Percentiles rank a stretch among this genome's conserved stretches.
These are phyloP conservation scores for Apophysomyces trapeziformis DNA, from an alignment of 371 early-diverging fungal genomes.

Conservation along the genomic window DNA sequence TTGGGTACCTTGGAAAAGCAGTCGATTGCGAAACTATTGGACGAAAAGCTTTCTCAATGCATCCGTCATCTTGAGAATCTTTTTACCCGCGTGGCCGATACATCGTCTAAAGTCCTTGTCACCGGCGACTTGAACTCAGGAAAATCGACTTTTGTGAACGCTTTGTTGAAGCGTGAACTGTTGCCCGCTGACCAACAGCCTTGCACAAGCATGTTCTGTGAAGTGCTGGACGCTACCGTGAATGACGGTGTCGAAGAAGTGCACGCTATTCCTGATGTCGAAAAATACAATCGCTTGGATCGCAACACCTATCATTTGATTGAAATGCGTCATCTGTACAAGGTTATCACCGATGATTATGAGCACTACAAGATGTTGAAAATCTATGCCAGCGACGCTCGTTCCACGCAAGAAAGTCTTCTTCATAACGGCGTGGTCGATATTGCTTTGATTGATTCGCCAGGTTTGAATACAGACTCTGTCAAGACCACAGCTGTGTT, in stretches of 20 bases:
- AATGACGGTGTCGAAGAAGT: slow-evolving; percentile 88
- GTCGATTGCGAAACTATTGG: slow-evolving; percentile 72
- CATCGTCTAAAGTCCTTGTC: slow-evolving; percentile 90
- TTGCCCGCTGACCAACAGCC: slow-evolving; percentile 97
- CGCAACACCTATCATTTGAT: slow-evolving; percentile 75
- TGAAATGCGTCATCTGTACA: slow-evolving; percentile 63
- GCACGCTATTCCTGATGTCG: slow-evolving; percentile 80
- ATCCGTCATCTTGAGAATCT: slow-evolving; percentile 82
- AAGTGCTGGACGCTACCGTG: slow-evolving; percentile 87
- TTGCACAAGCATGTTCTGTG: slow-evolving; percentile 92
- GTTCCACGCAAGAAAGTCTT: slow-evolving; percentile 67
- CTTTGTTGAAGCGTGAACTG: slow-evolving; percentile 85
- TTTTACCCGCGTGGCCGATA: slow-evolving; percentile 83
- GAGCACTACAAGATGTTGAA: slow-evolving; percentile 85
- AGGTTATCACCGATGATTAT: slow-evolving; percentile 61
- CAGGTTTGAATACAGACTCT: slow-evolving; percentile 97
- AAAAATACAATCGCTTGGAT: slow-evolving; percentile 70
- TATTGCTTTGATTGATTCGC: slow-evolving; percentile 95
- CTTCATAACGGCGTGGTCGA: slow-evolving; percentile 94
- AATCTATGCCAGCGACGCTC: slow-evolving; percentile 83
- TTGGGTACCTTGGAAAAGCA: slow-evolving; percentile 63
- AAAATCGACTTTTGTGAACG: slow-evolving; percentile 96
- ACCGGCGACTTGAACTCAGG: slow-evolving; percentile 98
- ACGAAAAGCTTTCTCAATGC: slow-evolving; percentile 67
- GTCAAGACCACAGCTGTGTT: slow-evolving; percentile 95